A percentile compares a stretch with the other conserved stretches of the same genome.
These are phyloP conservation scores for Pseudonectria foliicola DNA, from an alignment of 2,329 filamentous ascomycete species.

Conservation along the genomic window DNA sequence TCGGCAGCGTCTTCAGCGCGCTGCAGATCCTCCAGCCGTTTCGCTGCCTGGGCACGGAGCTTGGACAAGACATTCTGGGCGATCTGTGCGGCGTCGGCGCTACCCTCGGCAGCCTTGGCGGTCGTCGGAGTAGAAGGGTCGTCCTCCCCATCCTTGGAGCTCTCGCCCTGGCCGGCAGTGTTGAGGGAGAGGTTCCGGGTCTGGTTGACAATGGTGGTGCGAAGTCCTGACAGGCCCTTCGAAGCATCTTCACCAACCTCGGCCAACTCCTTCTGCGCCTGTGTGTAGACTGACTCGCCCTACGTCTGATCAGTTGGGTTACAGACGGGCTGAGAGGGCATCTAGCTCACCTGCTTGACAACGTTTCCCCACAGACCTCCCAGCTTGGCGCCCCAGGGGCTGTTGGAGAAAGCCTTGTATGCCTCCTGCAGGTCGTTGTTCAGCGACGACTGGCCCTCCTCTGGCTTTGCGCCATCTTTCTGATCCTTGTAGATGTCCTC, in stretches of 20 bases:
- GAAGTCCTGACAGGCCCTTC: constrained; percentile 68
- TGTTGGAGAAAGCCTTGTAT: constrained; percentile 86
- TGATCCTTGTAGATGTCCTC: constrained; percentile 62
- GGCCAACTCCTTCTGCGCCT: constrained; percentile 77
- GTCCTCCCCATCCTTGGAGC: constrained; percentile 26
- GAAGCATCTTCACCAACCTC: constrained; percentile 74
- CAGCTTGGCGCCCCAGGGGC: constrained; percentile 82
- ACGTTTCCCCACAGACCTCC: constrained; percentile 86
- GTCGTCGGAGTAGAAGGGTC: constrained; percentile 42
- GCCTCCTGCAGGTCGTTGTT: constrained; percentile 90
- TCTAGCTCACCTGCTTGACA: constrained; percentile 68
- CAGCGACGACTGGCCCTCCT: constrained; percentile 49
- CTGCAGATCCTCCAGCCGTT: constrained; percentile 81
- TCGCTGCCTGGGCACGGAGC: constrained; percentile 69
- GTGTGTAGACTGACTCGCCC: constrained; percentile 76
- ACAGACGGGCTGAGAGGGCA: constrained; percentile 1
- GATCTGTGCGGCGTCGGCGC: constrained; percentile 38
- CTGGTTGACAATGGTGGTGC: constrained; percentile 60
- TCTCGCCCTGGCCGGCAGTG: constrained; percentile 27
- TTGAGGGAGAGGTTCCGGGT: constrained; percentile 68
- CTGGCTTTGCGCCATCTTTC: constrained; percentile 35
- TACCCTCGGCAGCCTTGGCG: constrained; percentile 25
- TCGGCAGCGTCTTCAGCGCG: constrained; percentile 92
- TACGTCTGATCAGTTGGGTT: constrained; percentile 28
- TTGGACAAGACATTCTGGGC: constrained; percentile 65